Evolutionary conservation across 78 protist species (phyloP), one percentile per base, ranked within the genome.

Genomic region (Cavenderia fasciculata): DNA sequence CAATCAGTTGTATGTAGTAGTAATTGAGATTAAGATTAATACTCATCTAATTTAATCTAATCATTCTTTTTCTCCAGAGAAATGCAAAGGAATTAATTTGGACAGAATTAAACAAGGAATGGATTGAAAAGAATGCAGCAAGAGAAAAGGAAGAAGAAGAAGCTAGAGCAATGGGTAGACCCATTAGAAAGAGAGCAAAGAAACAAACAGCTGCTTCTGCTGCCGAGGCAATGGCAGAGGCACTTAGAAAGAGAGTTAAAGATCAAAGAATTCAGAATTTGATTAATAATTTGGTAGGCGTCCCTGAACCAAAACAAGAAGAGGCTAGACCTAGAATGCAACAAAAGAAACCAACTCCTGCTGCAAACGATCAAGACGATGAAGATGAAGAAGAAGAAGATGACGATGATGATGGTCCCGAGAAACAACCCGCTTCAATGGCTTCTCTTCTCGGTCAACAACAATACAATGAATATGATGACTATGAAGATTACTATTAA

Each of bases 81-180:
- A n/a, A 66, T 29, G 36, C 31, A 66, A 71, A 54, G 41, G 78
- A 82, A 19, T 31, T 43, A 8, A 82, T 82, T 68, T 82, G 90
- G 90, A 44, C 33, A 1, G 78, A 82, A 23, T 18, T 82, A 23
- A 82, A 82, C 33, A 65, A 69, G 23, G 90, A 82, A 8, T 82
- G 90, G 90, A 68, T 82, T 29, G 33, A 36, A 19, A 82, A 82
- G 43, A 18, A 65, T 29, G 78, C 3, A 33, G 70, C 65, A 57
- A 82, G 59, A 57, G 47, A 68, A 44, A 68, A 47, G 47, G 90
- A 82, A 44, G 52, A 68, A 19, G 90, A 36, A 23, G 78, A 82
- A 12, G 90, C 72, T 31, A 38, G 23, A 11, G 49, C 43, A 69
- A 47, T 78, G 18, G 90, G 90, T 56, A 40, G 71, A 40, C 92